Percentiles rank a stretch among this genome's conserved stretches.
These are phyloP conservation scores for Neofusicoccum sp. DNA, from an alignment of 2,329 filamentous ascomycete genomes.

Conservation along the genomic window DNA sequence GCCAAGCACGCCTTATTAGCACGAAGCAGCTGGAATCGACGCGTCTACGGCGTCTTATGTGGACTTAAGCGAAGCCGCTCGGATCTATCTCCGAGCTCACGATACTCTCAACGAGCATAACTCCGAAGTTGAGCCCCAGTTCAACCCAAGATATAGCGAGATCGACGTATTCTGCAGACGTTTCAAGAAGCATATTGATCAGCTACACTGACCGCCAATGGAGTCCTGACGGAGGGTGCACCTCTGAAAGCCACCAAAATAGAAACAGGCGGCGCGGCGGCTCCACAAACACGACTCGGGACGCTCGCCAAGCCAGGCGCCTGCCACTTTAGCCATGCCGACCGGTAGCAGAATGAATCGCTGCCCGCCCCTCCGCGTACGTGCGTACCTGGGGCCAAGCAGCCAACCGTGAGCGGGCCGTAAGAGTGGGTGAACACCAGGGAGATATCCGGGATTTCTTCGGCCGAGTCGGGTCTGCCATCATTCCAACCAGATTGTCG, in stretches of 20 bases:
- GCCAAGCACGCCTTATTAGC: no score
- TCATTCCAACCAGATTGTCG: no score
- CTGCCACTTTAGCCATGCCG: not conserved
- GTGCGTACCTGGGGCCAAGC: not conserved
- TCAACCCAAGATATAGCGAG: no score
- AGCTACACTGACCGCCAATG: not conserved
- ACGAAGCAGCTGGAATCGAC: no score
- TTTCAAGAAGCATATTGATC: not conserved
- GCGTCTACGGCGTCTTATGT: not conserved
- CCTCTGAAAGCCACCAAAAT: not conserved
- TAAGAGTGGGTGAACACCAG: not conserved
- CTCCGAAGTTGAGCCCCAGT: no score
- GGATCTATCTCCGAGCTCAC: not conserved
- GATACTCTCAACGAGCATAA: not conserved
- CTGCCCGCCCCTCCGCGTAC: not conserved
- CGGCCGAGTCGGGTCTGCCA: not conserved
- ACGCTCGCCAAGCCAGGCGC: not conserved
- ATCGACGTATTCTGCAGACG: no score
- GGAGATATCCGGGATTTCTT: not conserved
- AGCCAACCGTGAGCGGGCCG: not conserved
- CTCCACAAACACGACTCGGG: not conserved
- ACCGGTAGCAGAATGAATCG: not conserved
- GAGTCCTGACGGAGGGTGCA: not conserved
- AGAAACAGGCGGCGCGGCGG: not conserved
- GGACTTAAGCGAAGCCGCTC: not conserved